Conservation (phyloP, 257 asterid genomes). For the Parsonsia alboflavescens region DNA sequence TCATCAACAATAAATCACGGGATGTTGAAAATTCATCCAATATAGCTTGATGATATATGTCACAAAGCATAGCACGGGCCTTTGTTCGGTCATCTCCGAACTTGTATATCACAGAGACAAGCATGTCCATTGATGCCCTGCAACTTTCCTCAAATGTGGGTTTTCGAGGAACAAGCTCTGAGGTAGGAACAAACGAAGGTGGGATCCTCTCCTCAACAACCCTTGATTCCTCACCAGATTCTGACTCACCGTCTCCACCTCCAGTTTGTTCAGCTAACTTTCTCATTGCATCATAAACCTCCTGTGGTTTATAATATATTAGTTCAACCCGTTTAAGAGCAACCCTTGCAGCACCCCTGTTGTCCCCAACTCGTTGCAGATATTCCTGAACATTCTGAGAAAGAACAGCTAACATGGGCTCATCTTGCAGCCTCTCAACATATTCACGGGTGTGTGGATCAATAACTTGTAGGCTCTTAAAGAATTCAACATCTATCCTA, state of each 20-base stretch:
- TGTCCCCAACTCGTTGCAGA: constrained; percentile 55
- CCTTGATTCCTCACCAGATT: constrained; percentile 54
- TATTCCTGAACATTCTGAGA: constrained; percentile 89
- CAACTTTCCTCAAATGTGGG: constrained; percentile 84
- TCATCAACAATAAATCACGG: constrained; percentile 89
- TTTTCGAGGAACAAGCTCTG: constrained; percentile 76
- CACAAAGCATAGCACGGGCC: constrained; percentile 99
- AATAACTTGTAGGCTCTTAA: constrained; percentile 89
- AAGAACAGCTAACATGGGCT: constrained; percentile 73
- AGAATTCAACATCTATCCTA: constrained; percentile 77
- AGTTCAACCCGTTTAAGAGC: constrained; percentile 94
- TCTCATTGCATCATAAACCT: constrained; percentile 91
- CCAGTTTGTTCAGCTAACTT: constrained; percentile 66
- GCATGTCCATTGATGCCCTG: constrained; percentile 71
- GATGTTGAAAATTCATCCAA: constrained; percentile 70
- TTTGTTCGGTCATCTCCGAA: constrained; percentile 90
- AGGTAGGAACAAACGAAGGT: constrained; percentile 61
- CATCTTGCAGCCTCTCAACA: constrained; percentile 88
- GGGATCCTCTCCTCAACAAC: constrained; percentile 60
- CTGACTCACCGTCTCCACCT: constrained; percentile 37
- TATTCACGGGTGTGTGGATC: constrained; percentile 97
- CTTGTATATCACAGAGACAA: constrained; percentile 74
- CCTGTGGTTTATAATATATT: constrained; percentile 89
- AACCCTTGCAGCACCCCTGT: constrained; percentile 86
- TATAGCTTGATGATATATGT: constrained; percentile 88